Conservation (phyloP, 331 rosid species). For the Erythrophleum ivorense region DNA sequence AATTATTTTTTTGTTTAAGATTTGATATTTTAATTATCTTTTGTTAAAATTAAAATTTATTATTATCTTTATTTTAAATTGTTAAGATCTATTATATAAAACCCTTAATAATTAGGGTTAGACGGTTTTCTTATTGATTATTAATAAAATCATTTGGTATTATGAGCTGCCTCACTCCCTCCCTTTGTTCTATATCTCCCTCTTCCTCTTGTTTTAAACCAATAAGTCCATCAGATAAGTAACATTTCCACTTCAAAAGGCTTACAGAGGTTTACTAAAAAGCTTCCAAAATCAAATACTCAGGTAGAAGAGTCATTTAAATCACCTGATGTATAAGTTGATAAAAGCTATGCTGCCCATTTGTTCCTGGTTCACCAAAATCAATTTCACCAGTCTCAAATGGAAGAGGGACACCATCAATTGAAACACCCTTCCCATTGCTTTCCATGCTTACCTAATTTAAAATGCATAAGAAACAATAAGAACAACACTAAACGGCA, state of each 20-base stretch:
- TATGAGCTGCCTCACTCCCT: too few relatives aligned
- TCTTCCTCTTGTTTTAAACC: too few relatives aligned
- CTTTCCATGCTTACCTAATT: slow-evolving; percentile 91
- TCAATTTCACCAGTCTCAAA: slow-evolving; percentile 69
- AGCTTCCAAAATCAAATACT: not conserved
- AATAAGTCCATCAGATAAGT: not conserved
- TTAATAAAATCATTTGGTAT: too few relatives aligned
- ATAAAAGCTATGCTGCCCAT: slow-evolving; percentile 90
- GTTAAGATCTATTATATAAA: too few relatives aligned
- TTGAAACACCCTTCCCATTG: slow-evolving; percentile 85
- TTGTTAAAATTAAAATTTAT: too few relatives aligned
- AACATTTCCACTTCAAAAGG: not conserved
- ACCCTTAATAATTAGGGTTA: too few relatives aligned
- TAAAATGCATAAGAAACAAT: slow-evolving; percentile 14
- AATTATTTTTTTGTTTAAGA: too few relatives aligned
- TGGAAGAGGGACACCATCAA: slow-evolving; percentile 71
- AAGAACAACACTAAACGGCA: not conserved
- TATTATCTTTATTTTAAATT: too few relatives aligned
- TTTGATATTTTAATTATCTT: too few relatives aligned
- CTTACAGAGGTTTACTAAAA: not conserved
- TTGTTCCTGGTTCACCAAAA: slow-evolving; percentile 55
- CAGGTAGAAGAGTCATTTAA: not conserved
- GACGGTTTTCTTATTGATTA: too few relatives aligned
- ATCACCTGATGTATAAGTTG: slow-evolving; percentile 84
- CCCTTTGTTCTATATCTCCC: too few relatives aligned